Conservation (phyloP, 2,329 filamentous ascomycete genomes). For the Berkeleyomyces basicola region DNA sequence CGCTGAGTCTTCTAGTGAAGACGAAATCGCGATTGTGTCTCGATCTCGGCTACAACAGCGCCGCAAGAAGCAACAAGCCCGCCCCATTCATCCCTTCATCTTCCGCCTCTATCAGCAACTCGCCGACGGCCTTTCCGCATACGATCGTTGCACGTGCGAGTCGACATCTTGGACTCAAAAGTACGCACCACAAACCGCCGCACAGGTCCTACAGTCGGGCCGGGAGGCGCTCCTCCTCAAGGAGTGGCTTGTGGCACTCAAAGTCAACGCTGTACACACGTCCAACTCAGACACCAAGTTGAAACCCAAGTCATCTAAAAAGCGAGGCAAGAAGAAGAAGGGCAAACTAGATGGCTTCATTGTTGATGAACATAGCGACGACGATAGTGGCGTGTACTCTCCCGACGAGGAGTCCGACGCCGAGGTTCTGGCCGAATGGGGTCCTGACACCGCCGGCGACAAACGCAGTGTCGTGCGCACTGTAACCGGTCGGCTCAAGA, state of each 20-base stretch:
- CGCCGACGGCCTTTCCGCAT: slow-evolving; percentile 50
- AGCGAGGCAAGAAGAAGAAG: slow-evolving; percentile 39
- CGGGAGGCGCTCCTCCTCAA: slow-evolving; percentile 54
- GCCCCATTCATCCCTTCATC: slow-evolving; percentile 39
- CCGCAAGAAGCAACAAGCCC: neutral
- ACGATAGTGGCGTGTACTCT: neutral
- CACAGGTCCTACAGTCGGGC: slow-evolving; percentile 59
- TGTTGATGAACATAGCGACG: slow-evolving; percentile 52
- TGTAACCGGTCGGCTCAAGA: slow-evolving; percentile 35
- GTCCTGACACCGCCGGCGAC: neutral
- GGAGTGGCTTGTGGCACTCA: slow-evolving; percentile 65
- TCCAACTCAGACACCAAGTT: slow-evolving; percentile 24
- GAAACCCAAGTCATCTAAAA: slow-evolving; percentile 19
- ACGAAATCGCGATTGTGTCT: slow-evolving; percentile 20
- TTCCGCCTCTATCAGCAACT: slow-evolving; percentile 42
- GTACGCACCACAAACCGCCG: slow-evolving; percentile 55
- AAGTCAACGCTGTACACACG: slow-evolving; percentile 59
- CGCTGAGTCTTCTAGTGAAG: slow-evolving; percentile 18
- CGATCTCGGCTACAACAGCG: neutral
- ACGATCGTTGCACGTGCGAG: slow-evolving; percentile 66
- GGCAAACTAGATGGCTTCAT: slow-evolving; percentile 66
- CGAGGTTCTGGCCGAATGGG: slow-evolving; percentile 9
- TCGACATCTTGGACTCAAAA: slow-evolving; percentile 62
- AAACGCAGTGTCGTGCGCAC: slow-evolving; percentile 8
- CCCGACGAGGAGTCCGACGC: slow-evolving; percentile 36